These are phyloP conservation scores for Pelargonium cotyledonis DNA, from an alignment of 441 rosid genomes.

Conservation along the genomic window DNA sequence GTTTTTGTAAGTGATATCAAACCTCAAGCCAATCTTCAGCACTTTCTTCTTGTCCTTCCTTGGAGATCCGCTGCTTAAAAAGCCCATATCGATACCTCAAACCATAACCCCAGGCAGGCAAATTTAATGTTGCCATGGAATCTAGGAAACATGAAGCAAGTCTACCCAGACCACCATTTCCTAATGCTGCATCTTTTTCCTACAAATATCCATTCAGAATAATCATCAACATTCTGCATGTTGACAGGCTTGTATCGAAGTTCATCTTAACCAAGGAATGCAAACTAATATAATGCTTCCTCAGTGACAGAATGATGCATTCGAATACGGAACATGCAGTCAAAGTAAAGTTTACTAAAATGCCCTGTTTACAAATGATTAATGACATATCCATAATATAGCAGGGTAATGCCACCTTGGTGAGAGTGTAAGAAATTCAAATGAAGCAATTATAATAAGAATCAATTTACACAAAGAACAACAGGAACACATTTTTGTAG, in stretches of 20 bases:
- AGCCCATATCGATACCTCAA: slow-evolving; percentile 90
- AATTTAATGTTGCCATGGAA: slow-evolving; percentile 90
- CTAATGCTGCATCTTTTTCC: slow-evolving; percentile 99
- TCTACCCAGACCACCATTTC: slow-evolving; percentile 98
- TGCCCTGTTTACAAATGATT: not conserved
- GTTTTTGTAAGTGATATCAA: slow-evolving; percentile 18
- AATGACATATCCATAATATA: not conserved
- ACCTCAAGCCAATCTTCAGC: slow-evolving; percentile 99
- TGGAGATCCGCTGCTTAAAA: slow-evolving; percentile 78
- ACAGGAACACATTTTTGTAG: not conserved
- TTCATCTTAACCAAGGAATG: slow-evolving; percentile 6
- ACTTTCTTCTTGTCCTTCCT: slow-evolving; percentile 88
- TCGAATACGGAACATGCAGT: not conserved
- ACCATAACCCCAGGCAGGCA: slow-evolving; percentile 99
- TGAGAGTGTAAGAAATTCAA: not conserved
- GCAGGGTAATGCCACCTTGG: not conserved
- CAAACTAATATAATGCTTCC: slow-evolving; percentile 5
- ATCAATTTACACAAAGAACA: not conserved
- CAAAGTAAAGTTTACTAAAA: not conserved
- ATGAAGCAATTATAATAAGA: not conserved
- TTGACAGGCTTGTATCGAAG: not conserved
- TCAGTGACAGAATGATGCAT: not conserved
- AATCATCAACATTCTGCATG: slow-evolving; percentile 7
- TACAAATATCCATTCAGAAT: slow-evolving; percentile 27
- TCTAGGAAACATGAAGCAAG: slow-evolving; percentile 97